Conservation (phyloP, 441 rosid species). For the Aleurites moluccanus region DNA sequence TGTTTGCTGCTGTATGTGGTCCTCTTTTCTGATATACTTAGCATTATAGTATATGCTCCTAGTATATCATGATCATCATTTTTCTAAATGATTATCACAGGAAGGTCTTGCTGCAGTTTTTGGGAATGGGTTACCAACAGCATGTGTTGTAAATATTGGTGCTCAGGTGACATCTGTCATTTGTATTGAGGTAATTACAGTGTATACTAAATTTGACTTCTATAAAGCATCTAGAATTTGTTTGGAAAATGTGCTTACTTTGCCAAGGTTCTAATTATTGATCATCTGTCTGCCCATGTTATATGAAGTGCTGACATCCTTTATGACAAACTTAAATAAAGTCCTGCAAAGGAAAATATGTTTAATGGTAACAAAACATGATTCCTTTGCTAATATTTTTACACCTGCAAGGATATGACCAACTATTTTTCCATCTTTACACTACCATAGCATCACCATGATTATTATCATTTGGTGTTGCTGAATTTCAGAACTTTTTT, state of each 20-base stretch:
- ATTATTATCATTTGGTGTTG: not conserved
- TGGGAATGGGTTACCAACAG: slow-evolving; percentile 91
- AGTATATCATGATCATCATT: slow-evolving; percentile 23
- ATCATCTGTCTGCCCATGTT: not conserved
- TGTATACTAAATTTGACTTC: slow-evolving; percentile 6
- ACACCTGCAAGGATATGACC: not conserved
- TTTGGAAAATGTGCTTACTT: not conserved
- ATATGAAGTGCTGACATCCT: not conserved
- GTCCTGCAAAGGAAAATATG: not conserved
- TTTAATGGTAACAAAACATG: too few species aligned
- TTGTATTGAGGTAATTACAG: slow-evolving; percentile 77
- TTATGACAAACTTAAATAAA: not conserved
- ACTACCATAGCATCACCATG: not conserved
- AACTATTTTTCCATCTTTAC: not conserved
- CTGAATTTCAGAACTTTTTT: not conserved
- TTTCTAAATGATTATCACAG: slow-evolving; percentile 37
- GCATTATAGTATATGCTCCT: slow-evolving; percentile 8
- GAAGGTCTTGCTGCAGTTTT: slow-evolving; percentile 95
- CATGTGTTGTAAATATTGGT: slow-evolving; percentile 92
- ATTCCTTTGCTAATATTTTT: not conserved
- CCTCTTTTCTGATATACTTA: slow-evolving; percentile 20
- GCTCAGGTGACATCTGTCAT: slow-evolving; percentile 86
- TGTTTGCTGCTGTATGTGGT: not conserved
- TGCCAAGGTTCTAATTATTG: not conserved
- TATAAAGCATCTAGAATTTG: not conserved